Percentiles rank a stretch among this genome's conserved stretches.
phyloP scores from a whole-genome alignment of 78 protist genomes.

The Dictyostelium capitatum region DNA sequence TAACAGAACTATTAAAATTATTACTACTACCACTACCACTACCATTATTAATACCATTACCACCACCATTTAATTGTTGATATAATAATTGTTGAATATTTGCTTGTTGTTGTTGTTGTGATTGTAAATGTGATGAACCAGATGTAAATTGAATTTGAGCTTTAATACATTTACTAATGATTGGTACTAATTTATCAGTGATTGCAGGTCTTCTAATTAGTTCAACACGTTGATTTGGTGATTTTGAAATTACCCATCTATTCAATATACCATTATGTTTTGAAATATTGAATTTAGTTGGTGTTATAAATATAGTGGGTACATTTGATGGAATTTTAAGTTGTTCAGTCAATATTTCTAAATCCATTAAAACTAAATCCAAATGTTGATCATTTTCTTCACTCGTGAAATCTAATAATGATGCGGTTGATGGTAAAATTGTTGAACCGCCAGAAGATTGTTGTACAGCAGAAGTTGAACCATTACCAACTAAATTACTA shows the following conservation, averaged over 20 bases:
- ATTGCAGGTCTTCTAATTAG: conserved; percentile 65
- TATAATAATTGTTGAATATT: background rate
- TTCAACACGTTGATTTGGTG: conserved; percentile 18
- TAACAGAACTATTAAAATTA: background rate
- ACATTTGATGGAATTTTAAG: conserved; percentile 2
- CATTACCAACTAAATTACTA: background rate
- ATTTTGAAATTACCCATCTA: background rate
- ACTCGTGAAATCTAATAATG: background rate
- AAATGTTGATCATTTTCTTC: conserved; percentile 18
- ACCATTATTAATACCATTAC: background rate
- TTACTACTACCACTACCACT: background rate
- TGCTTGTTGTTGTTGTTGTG: background rate
- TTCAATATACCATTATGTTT: conserved; percentile 28
- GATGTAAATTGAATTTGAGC: conserved; percentile 16
- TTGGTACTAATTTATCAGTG: conserved; percentile 53
- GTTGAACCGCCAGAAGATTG: no score
- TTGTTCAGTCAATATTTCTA: conserved; percentile 26
- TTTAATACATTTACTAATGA: conserved; percentile 22
- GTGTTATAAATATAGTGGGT: conserved; percentile 39
- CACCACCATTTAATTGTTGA: background rate
- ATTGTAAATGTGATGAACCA: conserved; percentile 18
- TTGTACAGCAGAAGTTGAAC: background rate
- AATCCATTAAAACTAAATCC: conserved; percentile 36
- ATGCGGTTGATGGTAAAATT: background rate
- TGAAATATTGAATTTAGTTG: conserved; percentile 64